phyloP scores from a whole-genome alignment of 179 eudicot species.

The Vitellaria paradoxa region DNA sequence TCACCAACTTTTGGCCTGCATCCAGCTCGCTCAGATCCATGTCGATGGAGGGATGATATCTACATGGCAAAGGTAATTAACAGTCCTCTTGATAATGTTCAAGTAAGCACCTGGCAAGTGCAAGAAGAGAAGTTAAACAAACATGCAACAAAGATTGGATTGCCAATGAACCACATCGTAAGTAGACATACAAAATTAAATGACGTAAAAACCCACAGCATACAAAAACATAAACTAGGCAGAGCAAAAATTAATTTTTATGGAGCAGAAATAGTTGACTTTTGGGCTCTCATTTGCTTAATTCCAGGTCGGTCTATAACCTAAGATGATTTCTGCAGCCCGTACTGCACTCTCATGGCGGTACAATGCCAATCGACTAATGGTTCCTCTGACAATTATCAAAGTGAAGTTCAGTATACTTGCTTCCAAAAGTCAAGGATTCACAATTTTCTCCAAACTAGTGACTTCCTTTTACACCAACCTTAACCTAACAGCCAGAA shows the following conservation, averaged over 20 bases:
- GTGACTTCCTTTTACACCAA: background rate
- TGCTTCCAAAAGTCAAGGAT: background rate
- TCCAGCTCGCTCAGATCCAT: constrained; percentile 88
- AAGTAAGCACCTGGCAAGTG: constrained; percentile 63
- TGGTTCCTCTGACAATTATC: background rate
- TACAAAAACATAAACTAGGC: background rate
- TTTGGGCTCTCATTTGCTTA: background rate
- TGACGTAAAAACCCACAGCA: background rate
- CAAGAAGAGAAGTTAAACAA: background rate
- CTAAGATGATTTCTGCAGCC: background rate
- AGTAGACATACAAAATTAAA: background rate
- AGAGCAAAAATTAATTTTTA: background rate
- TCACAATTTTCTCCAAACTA: background rate
- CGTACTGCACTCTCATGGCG: background rate
- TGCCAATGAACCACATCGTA: background rate
- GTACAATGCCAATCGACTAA: background rate
- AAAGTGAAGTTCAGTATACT: background rate
- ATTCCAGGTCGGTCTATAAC: background rate
- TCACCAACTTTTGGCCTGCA: constrained; percentile 67
- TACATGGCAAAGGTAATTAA: constrained; percentile 77
- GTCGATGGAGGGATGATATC: constrained; percentile 90
- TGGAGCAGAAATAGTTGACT: background rate
- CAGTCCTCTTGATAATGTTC: constrained; percentile 79
- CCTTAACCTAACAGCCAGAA: background rate
- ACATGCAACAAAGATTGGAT: background rate